phyloP scores from a whole-genome alignment of 1,139 yeast genomes.

The Taphrina pruni region DNA sequence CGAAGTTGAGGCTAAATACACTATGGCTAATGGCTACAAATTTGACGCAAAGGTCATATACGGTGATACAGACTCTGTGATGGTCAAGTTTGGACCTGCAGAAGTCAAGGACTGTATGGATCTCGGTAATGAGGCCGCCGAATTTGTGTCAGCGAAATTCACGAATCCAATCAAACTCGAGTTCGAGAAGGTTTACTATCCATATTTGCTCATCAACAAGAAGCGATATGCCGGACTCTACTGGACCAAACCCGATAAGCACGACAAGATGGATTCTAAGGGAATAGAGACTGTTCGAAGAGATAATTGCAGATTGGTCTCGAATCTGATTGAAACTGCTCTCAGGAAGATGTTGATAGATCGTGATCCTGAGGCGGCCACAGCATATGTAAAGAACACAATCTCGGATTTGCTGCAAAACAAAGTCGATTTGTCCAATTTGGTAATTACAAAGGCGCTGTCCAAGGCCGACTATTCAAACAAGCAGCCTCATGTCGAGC shows the following conservation, averaged over 20 bases:
- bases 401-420: conserved; percentile 91
- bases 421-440: conserved; percentile 86
- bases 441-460: conserved; percentile 91
- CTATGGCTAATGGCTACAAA: conserved; percentile 76
- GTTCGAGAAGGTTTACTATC: conserved; percentile 95
- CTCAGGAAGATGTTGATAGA: conserved; percentile 84
- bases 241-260: conserved; percentile 90
- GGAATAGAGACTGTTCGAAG: conserved; percentile 98
- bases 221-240: conserved; percentile 96
- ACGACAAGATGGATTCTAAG: conserved; percentile 96
- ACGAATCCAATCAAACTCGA: conserved; percentile 89
- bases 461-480: conserved; percentile 91
- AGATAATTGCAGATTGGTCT: conserved; percentile 94
- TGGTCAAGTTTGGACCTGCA: conserved; percentile 93
- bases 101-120: conserved; percentile 86
- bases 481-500: conserved; percentile 95
- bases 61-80: conserved; percentile 99
- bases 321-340: conserved; percentile 90
- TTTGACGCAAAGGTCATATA: conserved; percentile 90
- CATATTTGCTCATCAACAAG: conserved; percentile 89
- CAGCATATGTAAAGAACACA: conserved; percentile 65
- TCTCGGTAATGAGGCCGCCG: conserved; percentile 93
- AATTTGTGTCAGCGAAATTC: conserved; percentile 76
- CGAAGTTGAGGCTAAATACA: conserved; percentile 80
- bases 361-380: conserved; percentile 87